These are phyloP conservation scores for Limonomyces culmigenus DNA, from an alignment of 1,284 basidiomycete species.

Conservation along the genomic window DNA sequence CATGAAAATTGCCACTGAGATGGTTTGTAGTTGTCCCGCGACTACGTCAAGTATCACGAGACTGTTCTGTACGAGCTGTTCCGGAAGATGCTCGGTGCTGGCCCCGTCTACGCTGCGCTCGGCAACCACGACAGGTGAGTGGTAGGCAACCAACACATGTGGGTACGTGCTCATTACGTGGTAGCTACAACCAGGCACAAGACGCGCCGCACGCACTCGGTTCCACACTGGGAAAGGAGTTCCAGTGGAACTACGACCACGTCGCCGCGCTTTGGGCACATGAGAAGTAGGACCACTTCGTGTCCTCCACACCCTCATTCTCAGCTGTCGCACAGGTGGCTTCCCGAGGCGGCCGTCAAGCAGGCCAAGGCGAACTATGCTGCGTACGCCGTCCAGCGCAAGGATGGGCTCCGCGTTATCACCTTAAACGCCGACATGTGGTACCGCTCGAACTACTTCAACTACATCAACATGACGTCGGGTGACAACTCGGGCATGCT, in stretches of 20 bases:
- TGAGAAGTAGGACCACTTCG: too few relatives aligned
- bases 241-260: slow-evolving; percentile 66
- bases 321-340: too few relatives aligned
- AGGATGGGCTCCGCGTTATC: slow-evolving; percentile 55
- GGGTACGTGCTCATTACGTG: neutral
- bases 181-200: slow-evolving; percentile 28
- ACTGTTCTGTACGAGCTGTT: slow-evolving; percentile 49
- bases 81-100: slow-evolving; percentile 38
- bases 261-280: slow-evolving; percentile 51
- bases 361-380: slow-evolving; percentile 56
- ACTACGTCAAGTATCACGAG: slow-evolving; percentile 16
- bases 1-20: neutral
- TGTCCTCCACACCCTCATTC: too few relatives aligned
- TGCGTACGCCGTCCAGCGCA: slow-evolving; percentile 54
- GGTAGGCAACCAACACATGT: slow-evolving; percentile 5
- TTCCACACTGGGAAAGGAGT: slow-evolving; percentile 34
- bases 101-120: slow-evolving; percentile 53
- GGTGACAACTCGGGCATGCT: slow-evolving; percentile 63
- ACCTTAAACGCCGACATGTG: slow-evolving; percentile 67
- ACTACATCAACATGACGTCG: slow-evolving; percentile 58
- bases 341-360: slow-evolving; percentile 37
- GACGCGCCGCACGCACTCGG: slow-evolving; percentile 44
- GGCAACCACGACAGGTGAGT: slow-evolving; percentile 63
- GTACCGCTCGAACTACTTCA: slow-evolving; percentile 52
- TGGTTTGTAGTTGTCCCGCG: neutral